Conservation (phyloP, 2,329 filamentous ascomycete genomes). For the Colletotrichum neosansevieriae region DNA sequence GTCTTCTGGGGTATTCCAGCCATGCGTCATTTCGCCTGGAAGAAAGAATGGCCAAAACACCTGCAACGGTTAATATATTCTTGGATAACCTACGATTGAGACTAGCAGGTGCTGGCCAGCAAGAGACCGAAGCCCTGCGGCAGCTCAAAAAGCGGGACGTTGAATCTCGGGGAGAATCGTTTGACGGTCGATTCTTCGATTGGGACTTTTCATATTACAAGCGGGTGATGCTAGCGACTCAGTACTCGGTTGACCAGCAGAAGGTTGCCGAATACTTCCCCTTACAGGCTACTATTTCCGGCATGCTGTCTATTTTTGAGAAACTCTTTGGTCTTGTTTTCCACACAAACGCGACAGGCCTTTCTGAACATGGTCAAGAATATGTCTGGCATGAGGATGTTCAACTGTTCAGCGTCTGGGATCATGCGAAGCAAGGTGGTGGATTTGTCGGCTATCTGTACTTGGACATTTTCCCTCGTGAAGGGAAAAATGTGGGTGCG, state of each 20-base stretch:
- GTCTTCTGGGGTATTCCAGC: slow-evolving; percentile 67
- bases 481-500: slow-evolving; percentile 71
- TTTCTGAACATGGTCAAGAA: too few species aligned
- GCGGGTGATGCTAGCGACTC: slow-evolving; percentile 63
- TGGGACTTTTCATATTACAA: slow-evolving; percentile 58
- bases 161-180: neutral
- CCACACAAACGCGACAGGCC: neutral
- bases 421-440: slow-evolving; percentile 76
- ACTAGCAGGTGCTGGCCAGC: neutral
- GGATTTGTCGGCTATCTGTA: slow-evolving; percentile 86
- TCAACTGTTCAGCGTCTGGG: slow-evolving; percentile 85
- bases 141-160: neutral
- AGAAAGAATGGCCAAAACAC: slow-evolving; percentile 70
- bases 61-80: slow-evolving; percentile 65
- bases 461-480: slow-evolving; percentile 81
- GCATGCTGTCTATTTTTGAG: slow-evolving; percentile 50
- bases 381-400: slow-evolving; percentile 64
- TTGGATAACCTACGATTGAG: neutral
- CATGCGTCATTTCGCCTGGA: slow-evolving; percentile 68
- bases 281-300: slow-evolving; percentile 61
- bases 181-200: neutral
- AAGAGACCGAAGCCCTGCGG: neutral
- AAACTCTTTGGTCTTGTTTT: neutral
- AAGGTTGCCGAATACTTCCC: slow-evolving; percentile 69
- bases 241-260: slow-evolving; percentile 66